phyloP scores from a whole-genome alignment of 2,329 filamentous ascomycete species.

The Tolypocladium cylindrosporum region DNA sequence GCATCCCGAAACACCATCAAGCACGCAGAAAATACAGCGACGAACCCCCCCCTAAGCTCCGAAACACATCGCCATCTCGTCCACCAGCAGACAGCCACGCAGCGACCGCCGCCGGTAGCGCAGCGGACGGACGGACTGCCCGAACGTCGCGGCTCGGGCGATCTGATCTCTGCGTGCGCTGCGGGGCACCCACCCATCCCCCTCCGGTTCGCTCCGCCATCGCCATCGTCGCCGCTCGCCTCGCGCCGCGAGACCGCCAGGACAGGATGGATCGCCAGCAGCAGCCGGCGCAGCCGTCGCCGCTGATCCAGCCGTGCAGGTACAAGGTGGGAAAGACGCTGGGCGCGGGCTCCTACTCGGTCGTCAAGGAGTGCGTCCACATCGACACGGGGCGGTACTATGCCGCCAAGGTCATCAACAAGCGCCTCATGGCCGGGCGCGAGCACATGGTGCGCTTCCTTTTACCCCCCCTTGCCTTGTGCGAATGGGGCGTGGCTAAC shows the following conservation, averaged over 20 bases:
- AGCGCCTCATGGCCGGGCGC: conserved; percentile 89
- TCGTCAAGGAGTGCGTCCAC: conserved; percentile 97
- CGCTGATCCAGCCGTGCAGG: conserved; percentile 83
- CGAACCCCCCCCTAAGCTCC: no score
- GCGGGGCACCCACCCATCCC: neutral
- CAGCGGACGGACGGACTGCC: neutral
- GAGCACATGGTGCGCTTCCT: conserved; percentile 77
- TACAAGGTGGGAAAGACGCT: conserved; percentile 99
- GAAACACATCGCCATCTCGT: neutral
- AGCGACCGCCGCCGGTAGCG: neutral
- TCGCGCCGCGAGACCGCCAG: neutral
- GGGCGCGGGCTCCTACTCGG: conserved; percentile 92
- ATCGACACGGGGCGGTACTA: conserved; percentile 97
- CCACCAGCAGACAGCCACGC: neutral
- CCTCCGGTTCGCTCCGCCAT: neutral
- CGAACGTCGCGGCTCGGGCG: neutral
- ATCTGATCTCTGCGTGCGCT: neutral
- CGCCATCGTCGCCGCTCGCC: neutral
- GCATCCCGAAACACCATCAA: neutral
- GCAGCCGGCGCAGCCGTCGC: conserved; percentile 17
- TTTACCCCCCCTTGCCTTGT: neutral
- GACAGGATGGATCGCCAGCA: neutral
- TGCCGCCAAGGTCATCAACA: conserved; percentile 99
- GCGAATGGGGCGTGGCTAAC: neutral
- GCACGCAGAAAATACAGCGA: neutral